These are phyloP conservation scores for Pichia sp. DNA, from an alignment of 1,139 yeast species.

Conservation along the genomic window DNA sequence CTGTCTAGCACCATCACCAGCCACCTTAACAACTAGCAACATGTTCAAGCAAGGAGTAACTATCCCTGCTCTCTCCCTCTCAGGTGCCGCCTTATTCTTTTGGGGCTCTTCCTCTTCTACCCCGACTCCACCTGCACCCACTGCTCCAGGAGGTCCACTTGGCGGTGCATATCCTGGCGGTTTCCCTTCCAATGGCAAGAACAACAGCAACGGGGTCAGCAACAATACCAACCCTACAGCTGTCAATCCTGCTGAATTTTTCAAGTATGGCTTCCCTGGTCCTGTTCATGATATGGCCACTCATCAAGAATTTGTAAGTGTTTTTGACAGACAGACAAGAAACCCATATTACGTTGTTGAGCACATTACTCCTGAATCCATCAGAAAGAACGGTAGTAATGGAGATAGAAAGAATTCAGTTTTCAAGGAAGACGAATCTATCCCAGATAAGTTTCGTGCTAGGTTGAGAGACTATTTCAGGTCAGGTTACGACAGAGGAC, in stretches of 20 bases:
- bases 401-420: constrained; percentile 77
- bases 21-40: neutral
- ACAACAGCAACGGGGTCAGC: neutral
- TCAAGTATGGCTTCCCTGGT: constrained; percentile 91
- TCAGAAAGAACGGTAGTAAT: constrained; percentile 40
- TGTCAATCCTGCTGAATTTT: constrained; percentile 69
- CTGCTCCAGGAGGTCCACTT: constrained; percentile 15
- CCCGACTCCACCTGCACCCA: constrained; percentile 16
- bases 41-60: constrained; percentile 19
- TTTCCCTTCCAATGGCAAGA: constrained; percentile 11
- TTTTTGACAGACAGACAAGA: constrained; percentile 78
- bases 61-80: constrained; percentile 21
- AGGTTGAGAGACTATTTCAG: constrained; percentile 81
- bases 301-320: constrained; percentile 73
- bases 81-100: constrained; percentile 26
- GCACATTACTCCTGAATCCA: constrained; percentile 76
- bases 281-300: constrained; percentile 81
- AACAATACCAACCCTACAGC: neutral
- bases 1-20: neutral
- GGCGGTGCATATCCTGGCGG: constrained; percentile 10
- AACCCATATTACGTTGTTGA: constrained; percentile 87
- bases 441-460: constrained; percentile 75
- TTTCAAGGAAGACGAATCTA: constrained; percentile 81
- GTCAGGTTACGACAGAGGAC: constrained; percentile 96
- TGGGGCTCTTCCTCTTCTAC: constrained; percentile 23